Conservation (phyloP, 495 filamentous ascomycete species). For the Trichoderma orchidacearum region DNA sequence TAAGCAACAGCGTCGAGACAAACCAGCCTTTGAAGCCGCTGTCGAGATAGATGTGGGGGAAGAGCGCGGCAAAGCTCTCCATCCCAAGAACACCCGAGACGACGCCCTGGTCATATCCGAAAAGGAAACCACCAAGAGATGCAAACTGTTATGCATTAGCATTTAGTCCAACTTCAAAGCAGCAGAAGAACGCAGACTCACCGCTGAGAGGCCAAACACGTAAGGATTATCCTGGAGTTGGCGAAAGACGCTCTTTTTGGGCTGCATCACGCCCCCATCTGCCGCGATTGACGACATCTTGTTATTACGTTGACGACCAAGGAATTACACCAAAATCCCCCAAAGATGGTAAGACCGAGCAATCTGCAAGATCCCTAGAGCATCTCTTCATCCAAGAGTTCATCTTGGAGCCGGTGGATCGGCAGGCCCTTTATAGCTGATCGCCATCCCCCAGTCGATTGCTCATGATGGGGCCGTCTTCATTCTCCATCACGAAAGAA, state of each 20-base stretch:
- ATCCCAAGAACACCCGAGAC: conserved; percentile 34
- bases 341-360: not conserved
- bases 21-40: conserved; percentile 13
- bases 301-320: not conserved
- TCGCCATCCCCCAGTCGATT: not conserved
- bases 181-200: conserved; percentile 7
- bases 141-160: conserved; percentile 17
- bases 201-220: conserved; percentile 26
- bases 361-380: not conserved
- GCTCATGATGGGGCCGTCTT: no score
- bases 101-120: conserved; percentile 40
- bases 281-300: not conserved
- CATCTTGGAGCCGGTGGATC: no score
- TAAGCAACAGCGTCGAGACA: conserved; percentile 6
- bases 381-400: no score
- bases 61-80: conserved; percentile 19
- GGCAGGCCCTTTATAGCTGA: not conserved
- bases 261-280: not conserved
- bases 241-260: conserved; percentile 16
- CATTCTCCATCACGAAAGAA: not conserved
- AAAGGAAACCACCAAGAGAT: conserved; percentile 12
- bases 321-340: not conserved
- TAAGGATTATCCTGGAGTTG: conserved; percentile 25
- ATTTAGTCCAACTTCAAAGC: not conserved
- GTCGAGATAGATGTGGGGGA: conserved; percentile 9